Conservation (phyloP, 1,284 basidiomycete species). For the Omphalotus olearius region DNA sequence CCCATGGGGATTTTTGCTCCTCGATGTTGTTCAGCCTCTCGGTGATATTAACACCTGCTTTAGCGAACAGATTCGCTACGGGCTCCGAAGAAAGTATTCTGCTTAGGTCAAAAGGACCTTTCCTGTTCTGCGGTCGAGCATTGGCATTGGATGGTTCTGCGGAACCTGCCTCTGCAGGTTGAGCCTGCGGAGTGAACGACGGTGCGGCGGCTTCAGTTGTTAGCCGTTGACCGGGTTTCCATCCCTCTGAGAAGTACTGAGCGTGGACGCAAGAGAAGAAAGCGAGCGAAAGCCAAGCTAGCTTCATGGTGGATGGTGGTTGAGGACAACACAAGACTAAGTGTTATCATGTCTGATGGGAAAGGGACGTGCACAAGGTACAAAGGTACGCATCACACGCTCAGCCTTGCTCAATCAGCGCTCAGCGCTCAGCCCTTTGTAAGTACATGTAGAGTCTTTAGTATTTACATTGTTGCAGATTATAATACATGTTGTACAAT, state of each 20-base stretch:
- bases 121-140: slow-evolving; percentile 1
- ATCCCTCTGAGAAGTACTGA: slow-evolving; percentile 75
- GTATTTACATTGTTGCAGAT: too few species aligned
- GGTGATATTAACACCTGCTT: slow-evolving; percentile 65
- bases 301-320: slow-evolving; percentile 43
- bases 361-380: too few species aligned
- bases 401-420: too few species aligned
- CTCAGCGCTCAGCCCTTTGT: too few species aligned
- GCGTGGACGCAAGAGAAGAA: slow-evolving; percentile 39
- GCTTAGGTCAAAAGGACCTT: slow-evolving; percentile 38
- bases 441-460: too few species aligned
- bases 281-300: slow-evolving; percentile 30
- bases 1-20: slow-evolving; percentile 48
- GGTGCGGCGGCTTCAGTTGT: slow-evolving; percentile 22
- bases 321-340: too few species aligned
- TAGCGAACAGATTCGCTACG: slow-evolving; percentile 46
- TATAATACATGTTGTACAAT: too few species aligned
- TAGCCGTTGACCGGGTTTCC: slow-evolving; percentile 64
- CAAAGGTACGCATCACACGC: too few species aligned
- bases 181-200: neutral
- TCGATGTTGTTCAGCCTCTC: slow-evolving; percentile 44
- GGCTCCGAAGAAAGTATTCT: slow-evolving; percentile 48
- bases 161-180: neutral
- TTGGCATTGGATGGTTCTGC: neutral
- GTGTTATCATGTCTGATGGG: too few species aligned